Conservation (phyloP, 192 early-diverging fungal genomes). For the Allomyces javanicus region DNA sequence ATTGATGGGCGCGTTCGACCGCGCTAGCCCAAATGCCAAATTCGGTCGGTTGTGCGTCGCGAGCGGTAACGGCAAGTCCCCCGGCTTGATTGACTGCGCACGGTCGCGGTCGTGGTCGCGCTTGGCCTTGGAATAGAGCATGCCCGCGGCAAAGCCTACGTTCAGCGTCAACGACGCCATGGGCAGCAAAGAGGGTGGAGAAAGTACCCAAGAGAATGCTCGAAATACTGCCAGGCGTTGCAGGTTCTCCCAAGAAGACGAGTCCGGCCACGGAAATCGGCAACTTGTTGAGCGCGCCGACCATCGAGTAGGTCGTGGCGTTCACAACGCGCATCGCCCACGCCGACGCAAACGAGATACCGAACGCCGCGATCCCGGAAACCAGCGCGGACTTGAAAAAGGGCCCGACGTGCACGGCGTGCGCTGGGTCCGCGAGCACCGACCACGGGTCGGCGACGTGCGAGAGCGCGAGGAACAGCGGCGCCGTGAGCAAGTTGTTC, state of each 20-base stretch:
- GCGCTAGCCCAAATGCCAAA: too few species aligned
- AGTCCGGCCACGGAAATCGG: conserved; percentile 90
- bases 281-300: conserved; percentile 93
- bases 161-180: too few species aligned
- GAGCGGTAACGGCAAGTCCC: too few species aligned
- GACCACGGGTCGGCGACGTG: conserved; percentile 47
- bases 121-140: conserved; percentile 57
- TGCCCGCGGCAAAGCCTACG: conserved; percentile 35
- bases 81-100: too few species aligned
- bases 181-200: conserved; percentile 2
- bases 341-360: conserved; percentile 59
- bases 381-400: conserved; percentile 51
- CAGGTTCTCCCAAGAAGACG: conserved; percentile 77
- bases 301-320: conserved; percentile 85
- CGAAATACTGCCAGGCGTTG: conserved; percentile 58
- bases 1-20: too few species aligned
- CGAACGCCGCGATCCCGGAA: conserved; percentile 68
- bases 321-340: conserved; percentile 38
- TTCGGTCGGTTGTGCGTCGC: too few species aligned
- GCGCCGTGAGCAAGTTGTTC: conserved; percentile 82
- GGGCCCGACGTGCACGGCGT: conserved; percentile 26
- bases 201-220: conserved; percentile 62
- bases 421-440: conserved; percentile 18
- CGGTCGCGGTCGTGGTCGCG: conserved; percentile 15
- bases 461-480: conserved; percentile 45